phyloP scores from a whole-genome alignment of 257 asterid genomes.

The Cinchona pubescens region DNA sequence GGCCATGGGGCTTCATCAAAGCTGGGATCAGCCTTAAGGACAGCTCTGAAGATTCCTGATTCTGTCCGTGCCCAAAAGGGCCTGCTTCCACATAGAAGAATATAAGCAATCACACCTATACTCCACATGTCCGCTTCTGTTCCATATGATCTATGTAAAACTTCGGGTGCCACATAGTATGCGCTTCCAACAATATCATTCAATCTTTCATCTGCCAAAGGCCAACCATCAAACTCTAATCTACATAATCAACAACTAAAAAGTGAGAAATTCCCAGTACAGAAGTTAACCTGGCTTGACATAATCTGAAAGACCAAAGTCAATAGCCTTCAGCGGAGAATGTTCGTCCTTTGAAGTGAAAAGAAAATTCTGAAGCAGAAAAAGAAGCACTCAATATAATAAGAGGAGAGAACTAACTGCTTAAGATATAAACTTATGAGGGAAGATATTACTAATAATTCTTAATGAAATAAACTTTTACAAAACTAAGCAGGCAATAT shows the following conservation, averaged over 20 bases:
- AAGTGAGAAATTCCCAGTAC: neutral
- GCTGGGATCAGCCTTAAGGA: constrained; percentile 65
- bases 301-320: constrained; percentile 89
- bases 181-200: constrained; percentile 94
- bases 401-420: constrained; percentile 10
- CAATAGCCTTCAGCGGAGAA: constrained; percentile 77
- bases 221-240: constrained; percentile 20
- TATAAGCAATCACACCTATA: constrained; percentile 84
- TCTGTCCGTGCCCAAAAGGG: constrained; percentile 81
- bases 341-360: constrained; percentile 71
- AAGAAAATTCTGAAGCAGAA: constrained; percentile 70
- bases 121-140: constrained; percentile 98
- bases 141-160: constrained; percentile 84
- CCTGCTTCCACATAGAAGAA: constrained; percentile 85
- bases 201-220: constrained; percentile 65
- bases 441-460: neutral
- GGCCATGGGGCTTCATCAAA: constrained; percentile 92
- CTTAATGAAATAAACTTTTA: neutral
- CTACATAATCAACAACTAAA: constrained; percentile 5
- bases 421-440: neutral
- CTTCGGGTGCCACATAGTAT: constrained; percentile 80
- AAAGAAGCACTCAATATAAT: constrained; percentile 7
- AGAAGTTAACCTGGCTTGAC: constrained; percentile 74
- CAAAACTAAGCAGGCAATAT: neutral
- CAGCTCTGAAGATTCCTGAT: constrained; percentile 69